phyloP scores from a whole-genome alignment of 139 green algal species.

The Micromonas pusilla region DNA sequence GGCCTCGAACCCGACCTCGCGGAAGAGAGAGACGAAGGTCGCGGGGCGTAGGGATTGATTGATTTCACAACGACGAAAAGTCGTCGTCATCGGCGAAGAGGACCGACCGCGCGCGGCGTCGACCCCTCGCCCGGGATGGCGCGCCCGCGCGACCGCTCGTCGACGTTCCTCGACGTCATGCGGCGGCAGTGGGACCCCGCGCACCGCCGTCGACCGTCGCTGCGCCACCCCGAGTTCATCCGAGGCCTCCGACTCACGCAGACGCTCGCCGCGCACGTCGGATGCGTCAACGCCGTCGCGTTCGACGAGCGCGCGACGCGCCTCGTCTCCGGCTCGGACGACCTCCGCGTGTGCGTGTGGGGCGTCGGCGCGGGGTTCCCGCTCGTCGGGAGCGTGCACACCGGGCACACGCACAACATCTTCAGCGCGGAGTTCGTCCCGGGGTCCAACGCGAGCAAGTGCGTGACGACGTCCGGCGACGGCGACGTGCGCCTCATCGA shows the following conservation, averaged over 20 bases:
- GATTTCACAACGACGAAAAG: too few relatives aligned
- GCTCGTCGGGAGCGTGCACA: neutral
- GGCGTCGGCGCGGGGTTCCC: neutral
- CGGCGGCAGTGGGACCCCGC: neutral
- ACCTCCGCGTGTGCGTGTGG: conserved; percentile 24
- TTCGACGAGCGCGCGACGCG: conserved; percentile 11
- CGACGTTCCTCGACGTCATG: neutral
- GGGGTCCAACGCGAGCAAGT: neutral
- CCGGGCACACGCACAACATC: conserved; percentile 26
- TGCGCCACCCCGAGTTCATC: neutral
- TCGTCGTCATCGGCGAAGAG: too few relatives aligned
- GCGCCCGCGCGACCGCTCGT: too few relatives aligned
- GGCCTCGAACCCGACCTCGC: too few relatives aligned
- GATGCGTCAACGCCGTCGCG: conserved; percentile 24
- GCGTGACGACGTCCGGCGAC: conserved; percentile 15
- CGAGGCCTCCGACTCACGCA: neutral
- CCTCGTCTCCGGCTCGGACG: conserved; percentile 20
- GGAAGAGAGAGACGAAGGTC: too few relatives aligned
- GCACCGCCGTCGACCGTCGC: neutral
- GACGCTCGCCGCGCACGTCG: conserved; percentile 2
- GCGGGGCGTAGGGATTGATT: too few relatives aligned
- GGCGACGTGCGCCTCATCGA: conserved; percentile 22
- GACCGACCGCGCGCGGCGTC: too few relatives aligned
- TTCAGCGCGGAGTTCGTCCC: conserved; percentile 23
- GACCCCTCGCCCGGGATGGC: too few relatives aligned